Base-by-base conservation (phyloP, 306 rosid species). In the Calophaca sinica region DNA sequence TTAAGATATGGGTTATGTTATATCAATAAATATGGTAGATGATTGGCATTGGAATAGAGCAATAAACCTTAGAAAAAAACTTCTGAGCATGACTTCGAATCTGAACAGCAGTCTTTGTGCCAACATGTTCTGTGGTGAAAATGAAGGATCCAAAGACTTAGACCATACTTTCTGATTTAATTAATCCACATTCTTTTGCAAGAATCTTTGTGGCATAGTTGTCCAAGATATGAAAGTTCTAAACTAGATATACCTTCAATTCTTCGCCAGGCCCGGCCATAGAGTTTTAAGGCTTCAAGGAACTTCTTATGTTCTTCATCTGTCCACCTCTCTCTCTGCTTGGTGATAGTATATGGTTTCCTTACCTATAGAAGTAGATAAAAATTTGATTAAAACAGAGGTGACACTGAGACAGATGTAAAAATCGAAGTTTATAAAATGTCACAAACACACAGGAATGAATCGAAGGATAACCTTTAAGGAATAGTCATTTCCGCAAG, bases 81-180 rank as follows among this genome's bases (percentile, higher is more conserved):
- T 93, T 93, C 83, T 93, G 98, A 77, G 98, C 97, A 84, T 93
- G 98, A 71, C 98, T 93, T 84, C 98, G 89, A 75, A 93, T 93
- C 90, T 93, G 98, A 85, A 93, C 98, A 2, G 97, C 96, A 79
- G 93, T 93, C 86, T 93, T 93, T 62, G 93, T 83, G 73, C 96
- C 93, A 76, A 93, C 81, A 81, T 93, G 92, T 39, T 88, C 98
- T 93, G 91, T 77, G 84, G 66, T 51, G 42, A 78, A 78, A 74
- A 31, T 59, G 26, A 55, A 78, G 53, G 72, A 68, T 82, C 84
- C 73, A 82, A 58, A 69, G 63, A 65, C 76, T 62, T 10, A 61
- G 85, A 48, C 29, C 57, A 81, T 32, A 54, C 73, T 66, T 50
- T 20, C 64, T 67, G 8, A 72, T 60, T 70, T 41, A 20, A 69